Percentiles rank a stretch among this genome's conserved stretches.
Evolutionary conservation across 2,329 filamentous ascomycete species (phyloP).

Genomic region (Tolypocladium capitatum): DNA sequence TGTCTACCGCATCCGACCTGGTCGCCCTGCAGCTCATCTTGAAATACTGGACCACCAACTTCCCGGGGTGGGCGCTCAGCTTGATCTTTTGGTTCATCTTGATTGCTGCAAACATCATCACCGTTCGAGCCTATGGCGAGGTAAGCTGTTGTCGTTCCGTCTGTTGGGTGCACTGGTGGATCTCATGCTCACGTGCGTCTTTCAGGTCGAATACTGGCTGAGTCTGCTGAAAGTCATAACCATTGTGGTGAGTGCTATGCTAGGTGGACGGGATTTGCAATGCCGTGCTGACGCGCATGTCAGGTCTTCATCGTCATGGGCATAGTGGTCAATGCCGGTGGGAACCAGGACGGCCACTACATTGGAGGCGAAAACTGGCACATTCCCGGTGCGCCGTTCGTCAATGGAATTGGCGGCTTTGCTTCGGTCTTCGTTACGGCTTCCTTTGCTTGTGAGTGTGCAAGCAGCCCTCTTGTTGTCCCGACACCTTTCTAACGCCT

Average conservation of each 20-base stretch:
- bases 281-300: neutral
- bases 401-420: conserved; percentile 51
- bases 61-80: conserved; percentile 50
- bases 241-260: conserved; percentile 25
- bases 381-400: conserved; percentile 48
- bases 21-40: conserved; percentile 39
- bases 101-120: conserved; percentile 26
- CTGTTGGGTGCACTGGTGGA: no score
- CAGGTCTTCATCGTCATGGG: conserved; percentile 48
- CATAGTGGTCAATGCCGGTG: conserved; percentile 40
- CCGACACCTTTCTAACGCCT: neutral
- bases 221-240: conserved; percentile 39
- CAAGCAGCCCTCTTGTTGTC: neutral
- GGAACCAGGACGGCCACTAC: conserved; percentile 37
- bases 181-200: neutral
- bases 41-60: conserved; percentile 47
- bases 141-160: conserved; percentile 4
- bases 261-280: no score
- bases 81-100: conserved; percentile 47
- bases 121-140: conserved; percentile 22
- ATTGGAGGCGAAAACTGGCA: conserved; percentile 47
- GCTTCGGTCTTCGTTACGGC: conserved; percentile 42
- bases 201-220: conserved; percentile 42
- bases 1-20: conserved; percentile 40
- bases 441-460: conserved; percentile 37